These are phyloP conservation scores for Chytriomyces sp. DNA, from an alignment of 192 early-diverging fungal species.

Conservation along the genomic window DNA sequence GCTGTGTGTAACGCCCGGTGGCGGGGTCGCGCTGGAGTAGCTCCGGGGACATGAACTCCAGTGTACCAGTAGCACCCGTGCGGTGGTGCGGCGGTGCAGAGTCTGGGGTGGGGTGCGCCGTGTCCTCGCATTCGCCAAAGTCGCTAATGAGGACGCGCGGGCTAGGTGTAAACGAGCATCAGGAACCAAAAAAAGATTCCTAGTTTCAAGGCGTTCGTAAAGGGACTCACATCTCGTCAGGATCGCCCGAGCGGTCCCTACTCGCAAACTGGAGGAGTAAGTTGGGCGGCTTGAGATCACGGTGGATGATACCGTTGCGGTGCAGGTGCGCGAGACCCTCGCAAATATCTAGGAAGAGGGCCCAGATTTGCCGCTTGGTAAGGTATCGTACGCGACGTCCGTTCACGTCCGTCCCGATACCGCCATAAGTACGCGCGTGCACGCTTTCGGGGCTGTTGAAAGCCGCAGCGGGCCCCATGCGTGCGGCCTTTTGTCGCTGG, in stretches of 20 bases:
- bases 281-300: slow-evolving; percentile 94
- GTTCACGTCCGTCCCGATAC: slow-evolving; percentile 34
- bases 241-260: slow-evolving; percentile 43
- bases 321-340: slow-evolving; percentile 90
- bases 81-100: slow-evolving; percentile 44
- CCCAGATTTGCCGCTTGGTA: slow-evolving; percentile 70
- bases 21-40: slow-evolving; percentile 52
- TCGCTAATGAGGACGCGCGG: slow-evolving; percentile 90
- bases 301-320: slow-evolving; percentile 84
- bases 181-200: background rate
- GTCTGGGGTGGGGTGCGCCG: slow-evolving; percentile 35
- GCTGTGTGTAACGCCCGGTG: slow-evolving; percentile 69
- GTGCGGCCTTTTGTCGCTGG: background rate
- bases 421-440: slow-evolving; percentile 34
- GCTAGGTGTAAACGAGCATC: slow-evolving; percentile 23
- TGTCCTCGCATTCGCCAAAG: slow-evolving; percentile 96
- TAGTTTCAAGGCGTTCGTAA: background rate
- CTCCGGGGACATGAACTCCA: slow-evolving; percentile 93
- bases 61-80: slow-evolving; percentile 91
- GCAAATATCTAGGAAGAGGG: slow-evolving; percentile 88
- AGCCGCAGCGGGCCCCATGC: background rate
- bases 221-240: slow-evolving; percentile 36
- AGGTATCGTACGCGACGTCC: slow-evolving; percentile 49
- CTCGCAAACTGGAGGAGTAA: slow-evolving; percentile 76
- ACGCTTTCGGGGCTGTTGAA: slow-evolving; percentile 6